phyloP scores from a whole-genome alignment of 2,329 filamentous ascomycete genomes.

The Sporothrix inflata region DNA sequence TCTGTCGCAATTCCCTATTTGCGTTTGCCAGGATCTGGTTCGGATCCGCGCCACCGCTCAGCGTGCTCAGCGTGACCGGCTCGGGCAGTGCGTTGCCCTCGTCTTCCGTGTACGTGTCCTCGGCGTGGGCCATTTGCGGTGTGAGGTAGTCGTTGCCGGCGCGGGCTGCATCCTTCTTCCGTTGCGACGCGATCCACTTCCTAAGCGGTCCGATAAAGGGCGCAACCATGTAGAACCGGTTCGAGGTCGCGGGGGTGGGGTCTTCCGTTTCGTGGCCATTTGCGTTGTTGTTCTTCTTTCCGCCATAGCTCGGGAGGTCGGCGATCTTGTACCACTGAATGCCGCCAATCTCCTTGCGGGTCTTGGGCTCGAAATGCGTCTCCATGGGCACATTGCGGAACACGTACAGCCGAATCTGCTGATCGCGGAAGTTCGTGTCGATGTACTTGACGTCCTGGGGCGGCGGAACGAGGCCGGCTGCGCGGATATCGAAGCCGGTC shows the following conservation, averaged over 20 bases:
- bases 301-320: constrained; percentile 80
- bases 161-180: constrained; percentile 66
- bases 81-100: constrained; percentile 54
- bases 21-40: constrained; percentile 56
- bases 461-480: constrained; percentile 74
- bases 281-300: constrained; percentile 60
- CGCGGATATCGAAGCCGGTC: constrained; percentile 82
- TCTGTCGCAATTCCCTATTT: constrained; percentile 55
- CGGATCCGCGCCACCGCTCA: constrained; percentile 42
- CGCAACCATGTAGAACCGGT: constrained; percentile 98
- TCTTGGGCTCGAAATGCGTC: constrained; percentile 84
- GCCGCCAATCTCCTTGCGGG: constrained; percentile 95
- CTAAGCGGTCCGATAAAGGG: constrained; percentile 85
- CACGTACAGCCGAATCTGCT: constrained; percentile 90
- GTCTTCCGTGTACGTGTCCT: constrained; percentile 66
- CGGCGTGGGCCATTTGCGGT: constrained; percentile 47
- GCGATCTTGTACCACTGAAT: constrained; percentile 93
- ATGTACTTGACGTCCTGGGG: constrained; percentile 78
- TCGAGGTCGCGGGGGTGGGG: constrained; percentile 65
- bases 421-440: constrained; percentile 85
- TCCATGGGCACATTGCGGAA: constrained; percentile 88
- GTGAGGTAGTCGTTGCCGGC: constrained; percentile 47
- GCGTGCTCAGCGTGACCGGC: constrained; percentile 37
- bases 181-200: constrained; percentile 87
- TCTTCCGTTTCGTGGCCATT: constrained; percentile 58